Conservation (phyloP, 2,329 filamentous ascomycete species). For the Trichoderma arundinaceum region DNA sequence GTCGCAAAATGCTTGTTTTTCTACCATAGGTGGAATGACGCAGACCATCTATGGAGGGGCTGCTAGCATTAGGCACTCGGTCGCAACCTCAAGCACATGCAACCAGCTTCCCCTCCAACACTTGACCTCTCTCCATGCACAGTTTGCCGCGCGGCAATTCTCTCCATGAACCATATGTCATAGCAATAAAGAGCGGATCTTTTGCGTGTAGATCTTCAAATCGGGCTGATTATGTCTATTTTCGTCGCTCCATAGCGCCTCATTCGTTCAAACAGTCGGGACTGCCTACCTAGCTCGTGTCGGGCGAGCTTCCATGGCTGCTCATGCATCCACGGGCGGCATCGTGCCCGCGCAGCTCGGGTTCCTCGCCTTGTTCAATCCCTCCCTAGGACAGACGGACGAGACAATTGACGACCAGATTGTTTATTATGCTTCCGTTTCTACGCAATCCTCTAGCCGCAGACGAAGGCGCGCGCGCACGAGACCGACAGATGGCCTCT, state of each 20-base stretch:
- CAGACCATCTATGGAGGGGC: constrained; percentile 8
- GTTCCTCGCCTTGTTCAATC: constrained; percentile 95
- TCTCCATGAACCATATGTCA: neutral
- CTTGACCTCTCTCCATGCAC: neutral
- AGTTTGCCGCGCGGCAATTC: neutral
- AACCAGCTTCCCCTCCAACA: constrained; percentile 14
- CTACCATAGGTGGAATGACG: neutral
- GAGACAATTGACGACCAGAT: constrained; percentile 77
- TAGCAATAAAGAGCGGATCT: too few relatives aligned
- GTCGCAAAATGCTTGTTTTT: too few relatives aligned
- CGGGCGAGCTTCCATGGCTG: constrained; percentile 33
- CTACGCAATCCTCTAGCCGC: constrained; percentile 47
- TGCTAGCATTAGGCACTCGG: neutral
- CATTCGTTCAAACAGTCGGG: neutral
- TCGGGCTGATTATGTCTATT: constrained; percentile 8
- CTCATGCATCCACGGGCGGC: constrained; percentile 36
- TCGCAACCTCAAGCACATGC: constrained; percentile 3
- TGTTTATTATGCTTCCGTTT: constrained; percentile 83
- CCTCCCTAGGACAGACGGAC: constrained; percentile 69
- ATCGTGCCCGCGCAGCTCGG: constrained; percentile 77
- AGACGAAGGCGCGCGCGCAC: constrained; percentile 51
- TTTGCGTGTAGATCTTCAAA: neutral
- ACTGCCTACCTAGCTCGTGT: neutral
- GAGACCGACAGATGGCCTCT: constrained; percentile 52
- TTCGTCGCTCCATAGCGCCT: neutral